Evolutionary conservation across 2,329 filamentous ascomycete species (phyloP), one percentile per base, ranked within the genome.

Genomic region (Fusarium penzigii): DNA sequence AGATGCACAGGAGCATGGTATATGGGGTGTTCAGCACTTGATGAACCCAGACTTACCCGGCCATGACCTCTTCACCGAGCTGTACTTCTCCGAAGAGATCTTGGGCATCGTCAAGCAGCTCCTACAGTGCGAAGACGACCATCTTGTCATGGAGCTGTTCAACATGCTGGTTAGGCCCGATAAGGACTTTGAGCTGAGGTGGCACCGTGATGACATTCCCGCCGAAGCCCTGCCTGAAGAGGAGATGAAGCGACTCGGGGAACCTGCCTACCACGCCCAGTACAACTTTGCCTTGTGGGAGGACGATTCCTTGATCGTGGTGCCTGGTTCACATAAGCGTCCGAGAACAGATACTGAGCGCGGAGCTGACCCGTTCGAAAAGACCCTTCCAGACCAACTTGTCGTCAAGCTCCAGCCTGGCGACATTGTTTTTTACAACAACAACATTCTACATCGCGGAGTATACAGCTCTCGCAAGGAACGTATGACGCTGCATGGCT

Each of bases 21-120:
- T 96, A 70, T 96, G 91, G 92, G 91, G 90, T 57, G 87, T 95
- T 3, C 91, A 96, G 76, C 89, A 92, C 70, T 80, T 96, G 6
- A 78, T 96, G 64, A 87, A 92, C 70, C 90, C 90, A 0, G 75
- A 79, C 2, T 82, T 93, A 61, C 81, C 84, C 0, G 80, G 82
- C 48, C 78, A 82, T 53, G 70, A 77, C 3, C 68, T 78, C 3
- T 95, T 92, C 71, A 81, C 85, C 6, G 69, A 76, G 46, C 77
- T 82, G 51, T 96, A 96, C 73, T 96, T 96, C 68, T 83, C 85
- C 34, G 75, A 81, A 17, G 76, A 78, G 25, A 75, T 93, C 8
- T 70, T 93, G 1, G 68, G 71, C 29, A 79, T 88, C 2, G 86
- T 87, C 2, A 82, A 81, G 58, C 81, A 85, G 65, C 73, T 96